These are phyloP conservation scores for Pseudophaeomoniella oleicola DNA, from an alignment of 2,329 filamentous ascomycete genomes.

Conservation along the genomic window DNA sequence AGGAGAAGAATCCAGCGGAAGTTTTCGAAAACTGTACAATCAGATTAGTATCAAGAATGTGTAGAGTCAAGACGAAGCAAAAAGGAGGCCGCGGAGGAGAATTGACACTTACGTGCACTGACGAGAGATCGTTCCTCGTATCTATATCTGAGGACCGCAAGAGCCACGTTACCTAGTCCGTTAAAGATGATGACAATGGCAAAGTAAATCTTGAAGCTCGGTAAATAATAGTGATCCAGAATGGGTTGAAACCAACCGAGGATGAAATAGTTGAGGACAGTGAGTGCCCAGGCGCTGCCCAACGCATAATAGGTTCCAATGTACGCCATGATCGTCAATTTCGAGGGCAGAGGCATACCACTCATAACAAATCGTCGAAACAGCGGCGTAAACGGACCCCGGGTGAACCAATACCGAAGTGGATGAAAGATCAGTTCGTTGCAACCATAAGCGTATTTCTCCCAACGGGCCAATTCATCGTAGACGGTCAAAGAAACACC, in stretches of 20 bases:
- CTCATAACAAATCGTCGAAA: constrained; percentile 62
- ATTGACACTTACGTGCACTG: constrained; percentile 20
- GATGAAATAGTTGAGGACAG: constrained; percentile 54
- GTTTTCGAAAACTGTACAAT: constrained; percentile 33
- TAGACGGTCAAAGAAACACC: constrained; percentile 74
- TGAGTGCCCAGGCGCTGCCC: constrained; percentile 51
- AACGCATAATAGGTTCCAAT: constrained; percentile 61
- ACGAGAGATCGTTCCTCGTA: constrained; percentile 39
- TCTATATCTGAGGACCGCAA: constrained; percentile 50
- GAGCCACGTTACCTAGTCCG: constrained; percentile 42
- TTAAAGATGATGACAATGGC: constrained; percentile 52
- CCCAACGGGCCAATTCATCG: constrained; percentile 72
- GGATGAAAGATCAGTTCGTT: constrained; percentile 73
- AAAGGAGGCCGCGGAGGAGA: too few species aligned
- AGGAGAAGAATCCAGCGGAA: constrained; percentile 48
- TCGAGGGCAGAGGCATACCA: constrained; percentile 43
- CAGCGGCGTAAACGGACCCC: constrained; percentile 64
- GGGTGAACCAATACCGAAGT: constrained; percentile 55
- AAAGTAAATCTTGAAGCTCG: constrained; percentile 50
- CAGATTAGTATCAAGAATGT: neutral
- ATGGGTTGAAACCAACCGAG: constrained; percentile 57
- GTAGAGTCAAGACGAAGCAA: too few species aligned
- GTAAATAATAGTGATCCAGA: constrained; percentile 52
- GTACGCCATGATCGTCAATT: constrained; percentile 57
- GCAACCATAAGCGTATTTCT: constrained; percentile 76